Evolutionary conservation across 75 land plant genomes (phyloP), one percentile per base, ranked within the genome.

Genomic region (Pinus tabuliformis): DNA sequence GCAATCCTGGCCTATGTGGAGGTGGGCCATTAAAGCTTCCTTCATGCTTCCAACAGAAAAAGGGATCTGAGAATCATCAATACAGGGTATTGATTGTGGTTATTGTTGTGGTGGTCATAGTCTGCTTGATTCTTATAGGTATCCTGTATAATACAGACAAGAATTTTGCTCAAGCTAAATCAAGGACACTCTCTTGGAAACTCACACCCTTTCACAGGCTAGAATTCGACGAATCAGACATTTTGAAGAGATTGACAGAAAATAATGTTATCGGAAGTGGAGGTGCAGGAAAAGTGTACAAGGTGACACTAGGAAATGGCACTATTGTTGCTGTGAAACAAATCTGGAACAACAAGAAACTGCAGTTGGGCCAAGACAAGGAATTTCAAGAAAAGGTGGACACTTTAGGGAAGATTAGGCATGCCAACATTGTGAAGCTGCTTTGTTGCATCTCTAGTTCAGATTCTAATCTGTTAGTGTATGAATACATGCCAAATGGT

Each of bases 401-500:
- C 60, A 81, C 86, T 4, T 76, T 93, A n/a, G 92, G 92, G n/a
- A 60, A 56, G 26, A 89, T 93, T 58, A 79, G 89, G 57, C 98
- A 95, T 75, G 14, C 77, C n/a, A 92, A 91, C 81, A 91, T 95
- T 59, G 95, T 95, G 45, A 90, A 86, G 81, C 78, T 92, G 61
- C 73, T 92, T 64, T 92, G 95, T n/a, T 92, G 86, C 86, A 85
- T 95, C 78, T 83, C 90, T 16, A 79, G 87, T 68, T 73, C 59
- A 18, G 79, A 86, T 39, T 76, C 82, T 21, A 89, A 83, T 77
- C 81, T 95, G 71, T 85, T 92, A 59, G 91, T 95, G 14, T 90
- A 92, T 75, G 98, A 95, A 78, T 89, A 87, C 78, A 73, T 93
- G 79, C 92, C 91, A 7, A 92, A 95, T 75, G 89, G 86, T 8